phyloP scores from a whole-genome alignment of 2,329 filamentous ascomycete genomes.

The Fonsecaea monophora region DNA sequence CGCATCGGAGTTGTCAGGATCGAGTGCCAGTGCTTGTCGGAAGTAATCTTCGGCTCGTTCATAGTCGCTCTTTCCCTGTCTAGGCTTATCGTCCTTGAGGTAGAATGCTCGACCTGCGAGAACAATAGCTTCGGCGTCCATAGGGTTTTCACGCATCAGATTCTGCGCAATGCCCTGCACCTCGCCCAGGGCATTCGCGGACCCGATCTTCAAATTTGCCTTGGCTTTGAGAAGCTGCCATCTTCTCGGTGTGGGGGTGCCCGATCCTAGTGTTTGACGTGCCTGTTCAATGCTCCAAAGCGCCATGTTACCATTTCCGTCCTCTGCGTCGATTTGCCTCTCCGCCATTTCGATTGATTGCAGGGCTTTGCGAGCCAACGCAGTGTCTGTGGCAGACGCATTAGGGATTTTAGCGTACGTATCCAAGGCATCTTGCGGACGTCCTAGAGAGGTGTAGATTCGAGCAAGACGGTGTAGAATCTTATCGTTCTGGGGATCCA shows the following conservation, averaged over 20 bases:
- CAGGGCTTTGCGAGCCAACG: conserved; percentile 71
- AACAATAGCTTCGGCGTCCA: conserved; percentile 92
- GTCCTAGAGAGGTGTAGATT: conserved; percentile 85
- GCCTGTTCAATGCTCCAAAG: conserved; percentile 91
- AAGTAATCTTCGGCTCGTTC: conserved; percentile 94
- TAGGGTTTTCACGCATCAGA: conserved; percentile 81
- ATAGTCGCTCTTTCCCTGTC: conserved; percentile 39
- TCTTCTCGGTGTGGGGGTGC: conserved; percentile 83
- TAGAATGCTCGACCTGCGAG: conserved; percentile 88
- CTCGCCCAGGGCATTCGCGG: conserved; percentile 84
- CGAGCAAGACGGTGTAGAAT: conserved; percentile 86
- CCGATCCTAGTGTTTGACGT: conserved; percentile 75
- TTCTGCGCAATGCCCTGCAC: conserved; percentile 92
- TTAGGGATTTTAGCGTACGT: conserved; percentile 77
- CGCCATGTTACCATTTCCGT: conserved; percentile 81
- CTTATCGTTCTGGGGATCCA: conserved; percentile 87
- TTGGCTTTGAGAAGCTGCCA: conserved; percentile 94
- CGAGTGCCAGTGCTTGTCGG: conserved; percentile 84
- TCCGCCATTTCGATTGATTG: conserved; percentile 81
- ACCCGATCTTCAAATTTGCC: conserved; percentile 91
- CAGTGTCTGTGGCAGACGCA: conserved; percentile 83
- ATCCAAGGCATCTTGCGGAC: conserved; percentile 83
- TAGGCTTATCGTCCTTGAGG: conserved; percentile 80
- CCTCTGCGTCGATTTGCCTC: conserved; percentile 74
- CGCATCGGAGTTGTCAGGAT: conserved; percentile 88